Percentiles rank a stretch among this genome's conserved stretches.
These are phyloP conservation scores for Starmerella powellii DNA, from an alignment of 805 yeast genomes.

Conservation along the genomic window DNA sequence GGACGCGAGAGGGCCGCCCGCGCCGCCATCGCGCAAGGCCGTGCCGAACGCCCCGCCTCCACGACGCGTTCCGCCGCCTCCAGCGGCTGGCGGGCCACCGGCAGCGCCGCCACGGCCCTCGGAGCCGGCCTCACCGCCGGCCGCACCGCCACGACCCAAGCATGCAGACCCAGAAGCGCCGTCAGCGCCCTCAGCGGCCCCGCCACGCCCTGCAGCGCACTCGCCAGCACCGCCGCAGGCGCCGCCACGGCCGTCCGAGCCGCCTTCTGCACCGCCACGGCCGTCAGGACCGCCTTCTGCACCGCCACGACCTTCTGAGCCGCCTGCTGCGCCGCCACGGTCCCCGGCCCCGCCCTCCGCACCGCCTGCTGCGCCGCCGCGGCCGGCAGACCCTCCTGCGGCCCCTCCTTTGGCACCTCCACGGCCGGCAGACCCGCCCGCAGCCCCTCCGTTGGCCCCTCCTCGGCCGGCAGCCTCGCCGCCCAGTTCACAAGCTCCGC, in stretches of 20 bases:
- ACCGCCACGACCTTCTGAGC: constrained; percentile 20
- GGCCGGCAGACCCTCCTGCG: constrained; percentile 18
- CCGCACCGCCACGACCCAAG: constrained; percentile 9
- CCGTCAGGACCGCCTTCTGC: constrained; percentile 21
- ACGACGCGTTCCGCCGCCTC: constrained; percentile 3
- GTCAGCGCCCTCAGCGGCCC: constrained; percentile 13
- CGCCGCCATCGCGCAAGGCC: constrained; percentile 26
- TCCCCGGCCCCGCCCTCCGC: constrained; percentile 14
- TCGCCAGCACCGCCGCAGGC: constrained; percentile 13
- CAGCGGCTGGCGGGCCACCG: not conserved
- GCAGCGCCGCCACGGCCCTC: constrained; percentile 12
- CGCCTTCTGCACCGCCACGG: constrained; percentile 6
- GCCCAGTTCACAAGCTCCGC: too few relatives aligned
- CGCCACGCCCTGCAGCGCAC: constrained; percentile 16
- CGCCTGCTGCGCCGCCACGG: constrained; percentile 23
- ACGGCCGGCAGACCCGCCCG: too few relatives aligned
- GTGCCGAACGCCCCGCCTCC: constrained; percentile 10
- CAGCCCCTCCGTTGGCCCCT: too few relatives aligned
- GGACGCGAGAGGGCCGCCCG: constrained; percentile 27
- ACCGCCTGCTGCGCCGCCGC: constrained; percentile 16
- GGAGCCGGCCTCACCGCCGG: constrained; percentile 13
- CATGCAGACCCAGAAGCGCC: constrained; percentile 13
- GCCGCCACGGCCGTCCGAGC: constrained; percentile 4
- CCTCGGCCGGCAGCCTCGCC: constrained; percentile 32
- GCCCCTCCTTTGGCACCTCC: constrained; percentile 20